Conservation (phyloP, 306 rosid species). For the Quercus variabilis region DNA sequence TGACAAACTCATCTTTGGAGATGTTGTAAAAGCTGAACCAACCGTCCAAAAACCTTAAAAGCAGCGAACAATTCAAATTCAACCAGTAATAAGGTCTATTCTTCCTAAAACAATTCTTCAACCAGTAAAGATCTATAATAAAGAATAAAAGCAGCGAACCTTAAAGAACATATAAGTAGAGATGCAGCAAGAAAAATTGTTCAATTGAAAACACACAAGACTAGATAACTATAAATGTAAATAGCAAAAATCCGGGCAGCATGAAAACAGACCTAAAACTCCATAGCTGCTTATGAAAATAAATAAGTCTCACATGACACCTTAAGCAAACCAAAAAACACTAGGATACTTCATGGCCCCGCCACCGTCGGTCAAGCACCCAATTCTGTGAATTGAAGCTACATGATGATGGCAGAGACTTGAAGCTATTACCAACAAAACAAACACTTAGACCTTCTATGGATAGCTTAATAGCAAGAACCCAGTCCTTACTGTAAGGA, state of each 20-base stretch:
- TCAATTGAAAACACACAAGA: no score
- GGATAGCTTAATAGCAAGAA: not conserved
- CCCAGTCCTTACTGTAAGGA: constrained; percentile 29
- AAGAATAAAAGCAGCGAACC: no score
- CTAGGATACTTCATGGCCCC: not conserved
- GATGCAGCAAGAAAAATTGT: no score
- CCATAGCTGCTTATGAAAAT: constrained; percentile 6
- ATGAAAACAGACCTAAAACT: constrained; percentile 1
- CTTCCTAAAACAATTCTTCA: no score
- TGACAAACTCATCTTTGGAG: no score
- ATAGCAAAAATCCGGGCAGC: not conserved
- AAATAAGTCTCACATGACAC: not conserved
- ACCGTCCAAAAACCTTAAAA: no score
- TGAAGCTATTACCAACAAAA: constrained; percentile 9
- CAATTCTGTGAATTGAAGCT: constrained; percentile 47
- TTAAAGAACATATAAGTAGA: no score
- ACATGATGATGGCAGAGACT: constrained; percentile 29
- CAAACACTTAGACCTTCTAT: not conserved
- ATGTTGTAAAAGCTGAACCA: no score
- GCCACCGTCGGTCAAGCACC: constrained; percentile 73
- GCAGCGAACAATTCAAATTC: no score
- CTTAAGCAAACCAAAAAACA: not conserved
- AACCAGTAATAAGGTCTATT: no score
- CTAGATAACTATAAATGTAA: not conserved
- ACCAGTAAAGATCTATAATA: no score